Conservation (phyloP, 169 alveolate species). For the Eimeria falciformis region DNA sequence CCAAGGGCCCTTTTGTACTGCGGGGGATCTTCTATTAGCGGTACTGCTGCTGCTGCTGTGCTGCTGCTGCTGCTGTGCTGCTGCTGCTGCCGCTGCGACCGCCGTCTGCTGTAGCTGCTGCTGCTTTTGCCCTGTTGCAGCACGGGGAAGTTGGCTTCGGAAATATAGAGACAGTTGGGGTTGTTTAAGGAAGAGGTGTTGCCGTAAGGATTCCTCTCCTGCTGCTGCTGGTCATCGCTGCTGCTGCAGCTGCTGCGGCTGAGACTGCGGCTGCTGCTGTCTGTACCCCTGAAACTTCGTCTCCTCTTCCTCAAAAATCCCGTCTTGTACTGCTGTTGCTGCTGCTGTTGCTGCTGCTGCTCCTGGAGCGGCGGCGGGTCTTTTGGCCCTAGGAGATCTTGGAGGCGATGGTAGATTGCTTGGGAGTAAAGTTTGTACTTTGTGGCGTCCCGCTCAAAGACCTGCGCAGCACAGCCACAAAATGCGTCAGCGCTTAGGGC, state of each 20-base stretch:
- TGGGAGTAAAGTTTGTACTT: not conserved
- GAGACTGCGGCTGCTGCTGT: constrained; percentile 5
- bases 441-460: not conserved
- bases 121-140: too few relatives aligned
- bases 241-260: not conserved
- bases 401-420: not conserved
- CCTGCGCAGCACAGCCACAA: too few relatives aligned
- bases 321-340: too few relatives aligned
- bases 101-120: too few relatives aligned
- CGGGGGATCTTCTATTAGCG: not conserved
- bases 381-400: not conserved
- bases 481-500: too few relatives aligned
- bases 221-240: constrained; percentile 2
- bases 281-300: not conserved
- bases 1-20: not conserved
- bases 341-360: not conserved
- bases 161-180: not conserved
- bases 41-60: not conserved
- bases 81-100: not conserved
- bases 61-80: not conserved
- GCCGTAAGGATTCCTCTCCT: not conserved
- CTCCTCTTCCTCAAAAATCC: not conserved
- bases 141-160: not conserved
- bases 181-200: not conserved
- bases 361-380: not conserved